Evolutionary conservation across 352 stramenopile genomes (phyloP).

Genomic region (Phytophthora palmivora): DNA sequence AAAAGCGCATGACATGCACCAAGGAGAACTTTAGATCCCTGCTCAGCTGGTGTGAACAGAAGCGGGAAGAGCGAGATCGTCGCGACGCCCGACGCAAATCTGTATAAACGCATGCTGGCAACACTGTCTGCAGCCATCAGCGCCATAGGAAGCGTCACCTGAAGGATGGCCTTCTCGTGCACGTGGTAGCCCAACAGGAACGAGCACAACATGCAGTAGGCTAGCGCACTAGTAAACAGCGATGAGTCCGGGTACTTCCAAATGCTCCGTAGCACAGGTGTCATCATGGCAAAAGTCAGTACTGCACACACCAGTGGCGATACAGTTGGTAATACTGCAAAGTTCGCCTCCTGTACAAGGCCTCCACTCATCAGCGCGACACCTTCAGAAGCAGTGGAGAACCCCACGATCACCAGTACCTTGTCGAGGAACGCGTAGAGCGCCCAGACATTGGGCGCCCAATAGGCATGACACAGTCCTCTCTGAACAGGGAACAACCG

Average conservation of each 20-base stretch:
- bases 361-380: slow-evolving; percentile 86
- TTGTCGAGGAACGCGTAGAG: slow-evolving; percentile 95
- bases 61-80: slow-evolving; percentile 87
- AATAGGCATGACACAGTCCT: slow-evolving; percentile 98
- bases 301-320: slow-evolving; percentile 75
- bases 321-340: slow-evolving; percentile 76
- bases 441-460: slow-evolving; percentile 98
- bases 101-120: slow-evolving; percentile 85
- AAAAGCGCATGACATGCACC: slow-evolving; percentile 65
- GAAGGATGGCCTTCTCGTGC: slow-evolving; percentile 99
- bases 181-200: slow-evolving; percentile 99
- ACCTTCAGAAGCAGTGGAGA: slow-evolving; percentile 38
- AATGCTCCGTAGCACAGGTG: slow-evolving; percentile 74
- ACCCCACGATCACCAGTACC: slow-evolving; percentile 63
- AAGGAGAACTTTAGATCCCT: slow-evolving; percentile 80
- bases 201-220: slow-evolving; percentile 93
- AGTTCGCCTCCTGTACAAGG: slow-evolving; percentile 82
- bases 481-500: slow-evolving; percentile 97
- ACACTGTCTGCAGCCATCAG: slow-evolving; percentile 81
- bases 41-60: slow-evolving; percentile 83
- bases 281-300: slow-evolving; percentile 83
- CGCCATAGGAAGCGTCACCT: slow-evolving; percentile 76
- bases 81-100: slow-evolving; percentile 70
- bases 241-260: slow-evolving; percentile 83
- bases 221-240: slow-evolving; percentile 80